Evolutionary conservation across 1,284 basidiomycete species (phyloP), one percentile per base, ranked within the genome.

Genomic region (Cryptococcus deneoformans): DNA sequence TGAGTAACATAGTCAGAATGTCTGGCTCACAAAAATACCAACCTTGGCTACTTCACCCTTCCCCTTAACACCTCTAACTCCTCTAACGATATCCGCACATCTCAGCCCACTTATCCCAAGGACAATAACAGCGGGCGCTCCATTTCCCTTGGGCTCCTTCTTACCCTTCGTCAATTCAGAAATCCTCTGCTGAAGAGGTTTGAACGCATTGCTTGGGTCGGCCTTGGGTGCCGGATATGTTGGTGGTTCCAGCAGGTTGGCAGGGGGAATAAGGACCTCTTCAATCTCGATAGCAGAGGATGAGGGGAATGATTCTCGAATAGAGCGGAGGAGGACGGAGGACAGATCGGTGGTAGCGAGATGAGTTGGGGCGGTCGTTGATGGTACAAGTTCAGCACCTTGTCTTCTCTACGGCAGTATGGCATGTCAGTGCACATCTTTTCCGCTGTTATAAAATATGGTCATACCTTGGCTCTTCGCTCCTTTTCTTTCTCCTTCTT

Each of bases 11-110:
- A 42, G 29, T 9, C 35, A 29, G 37, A 37, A 48, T 12, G n/a
- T 16, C 14, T 16, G 29, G 29, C 29, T 37, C 50, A 43, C 29
- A 36, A 8, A 8, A 3, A 45, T n/a, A 61, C 73, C 59, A 43
- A 76, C 75, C 65, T 79, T 79, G 14, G 74, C 77, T 0, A 79
- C 71, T 60, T 79, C 76, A 16, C 76, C 78, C 12, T 68, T 59
- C 1, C 71, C 70, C 55, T 67, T 64, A 6, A 77, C 63, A 40
- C 64, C 63, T 38, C 72, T 68, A 10, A 79, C 68, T 10, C 65
- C 69, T 43, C 77, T 62, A 4, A 79, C 76, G 29, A 79, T 71
- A 62, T 79, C 77, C 8, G 76, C 77, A 54, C 77, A 79, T 47
- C 78, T 67, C 53, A 77, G 64, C 9, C 77, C 78, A 4, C 71